Evolutionary conservation across 2,329 filamentous ascomycete genomes (phyloP).

Genomic region (Penicillium digitatum): DNA sequence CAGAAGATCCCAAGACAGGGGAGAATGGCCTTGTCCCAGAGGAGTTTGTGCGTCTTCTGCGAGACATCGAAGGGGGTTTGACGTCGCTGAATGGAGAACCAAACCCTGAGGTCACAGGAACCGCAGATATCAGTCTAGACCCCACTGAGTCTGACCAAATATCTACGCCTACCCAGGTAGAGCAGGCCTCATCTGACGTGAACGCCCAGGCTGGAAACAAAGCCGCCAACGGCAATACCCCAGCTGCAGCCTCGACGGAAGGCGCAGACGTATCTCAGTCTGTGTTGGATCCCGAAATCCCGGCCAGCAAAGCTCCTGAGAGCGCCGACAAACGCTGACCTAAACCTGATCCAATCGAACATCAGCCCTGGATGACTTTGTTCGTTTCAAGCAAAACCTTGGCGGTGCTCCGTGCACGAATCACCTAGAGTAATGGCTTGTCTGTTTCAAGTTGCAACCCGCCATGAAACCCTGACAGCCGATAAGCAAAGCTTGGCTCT

Average conservation of each 20-base stretch:
- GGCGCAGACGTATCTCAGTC: conserved; percentile 2
- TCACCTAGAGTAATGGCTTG: neutral
- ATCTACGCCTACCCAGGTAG: conserved; percentile 31
- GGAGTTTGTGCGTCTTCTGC: conserved; percentile 86
- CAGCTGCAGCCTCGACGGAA: conserved; percentile 2
- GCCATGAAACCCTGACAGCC: conserved; percentile 1
- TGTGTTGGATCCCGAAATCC: neutral
- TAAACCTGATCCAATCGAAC: conserved; percentile 13
- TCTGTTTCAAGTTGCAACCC: conserved; percentile 4
- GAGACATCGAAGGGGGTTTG: conserved; percentile 89
- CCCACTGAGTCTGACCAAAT: conserved; percentile 41
- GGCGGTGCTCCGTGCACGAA: conserved; percentile 6
- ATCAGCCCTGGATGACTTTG: conserved; percentile 9
- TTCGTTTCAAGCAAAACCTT: conserved; percentile 10
- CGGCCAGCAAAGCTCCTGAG: neutral
- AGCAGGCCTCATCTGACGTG: conserved; percentile 9
- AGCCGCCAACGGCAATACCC: conserved; percentile 10
- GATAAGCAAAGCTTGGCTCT: conserved; percentile 5
- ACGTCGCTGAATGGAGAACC: conserved; percentile 62
- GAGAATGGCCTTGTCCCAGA: conserved; percentile 95
- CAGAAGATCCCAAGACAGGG: conserved; percentile 87
- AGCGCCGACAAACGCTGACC: conserved; percentile 10
- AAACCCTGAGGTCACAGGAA: conserved; percentile 40
- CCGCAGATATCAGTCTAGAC: conserved; percentile 53
- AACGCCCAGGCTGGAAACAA: neutral